Conservation (phyloP, 768 basidiomycete genomes). For the Wakefieldia striispora region DNA sequence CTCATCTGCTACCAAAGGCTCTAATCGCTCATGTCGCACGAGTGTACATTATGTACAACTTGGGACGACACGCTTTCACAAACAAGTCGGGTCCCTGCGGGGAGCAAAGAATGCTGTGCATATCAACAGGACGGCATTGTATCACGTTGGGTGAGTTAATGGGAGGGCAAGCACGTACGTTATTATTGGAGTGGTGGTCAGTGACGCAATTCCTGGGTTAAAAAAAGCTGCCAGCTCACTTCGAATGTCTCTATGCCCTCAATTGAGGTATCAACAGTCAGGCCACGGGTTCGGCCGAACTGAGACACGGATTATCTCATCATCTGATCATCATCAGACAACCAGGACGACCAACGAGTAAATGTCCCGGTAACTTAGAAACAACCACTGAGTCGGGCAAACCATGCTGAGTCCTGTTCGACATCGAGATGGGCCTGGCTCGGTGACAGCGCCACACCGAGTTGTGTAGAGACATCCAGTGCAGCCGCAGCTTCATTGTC, state of each 20-base stretch:
- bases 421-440: neutral
- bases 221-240: neutral
- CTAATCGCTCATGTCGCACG: conserved; percentile 1
- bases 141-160: neutral
- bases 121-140: neutral
- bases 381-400: neutral
- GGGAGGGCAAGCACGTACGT: neutral
- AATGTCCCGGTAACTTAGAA: conserved; percentile 10
- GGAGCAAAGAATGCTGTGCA: neutral
- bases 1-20: conserved; percentile 1
- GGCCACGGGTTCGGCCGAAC: conserved; percentile 11
- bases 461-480: neutral
- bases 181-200: neutral
- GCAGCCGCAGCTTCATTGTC: no score
- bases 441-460: neutral
- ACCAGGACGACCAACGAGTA: neutral
- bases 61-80: no score
- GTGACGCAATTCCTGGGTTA: neutral
- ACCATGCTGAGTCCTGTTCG: neutral
- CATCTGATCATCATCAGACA: neutral
- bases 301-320: neutral
- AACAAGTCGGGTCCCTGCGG: no score
- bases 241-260: neutral
- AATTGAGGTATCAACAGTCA: neutral
- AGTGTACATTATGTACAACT: neutral